Evolutionary conservation across 441 rosid genomes (phyloP).

Genomic region (Pelargonium myrrhifolium): DNA sequence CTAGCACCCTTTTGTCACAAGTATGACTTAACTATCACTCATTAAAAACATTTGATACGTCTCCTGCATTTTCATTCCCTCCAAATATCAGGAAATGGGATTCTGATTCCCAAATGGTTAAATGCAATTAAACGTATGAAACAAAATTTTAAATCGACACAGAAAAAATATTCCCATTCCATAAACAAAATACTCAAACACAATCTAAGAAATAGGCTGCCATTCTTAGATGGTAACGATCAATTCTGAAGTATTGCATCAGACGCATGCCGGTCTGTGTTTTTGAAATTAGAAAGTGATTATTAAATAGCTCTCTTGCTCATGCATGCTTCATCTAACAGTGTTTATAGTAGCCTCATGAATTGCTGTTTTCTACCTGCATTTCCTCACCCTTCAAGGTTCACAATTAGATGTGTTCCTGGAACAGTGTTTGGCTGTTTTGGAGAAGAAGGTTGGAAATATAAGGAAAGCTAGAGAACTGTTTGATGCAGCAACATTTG

Average conservation of each 20-base stretch:
- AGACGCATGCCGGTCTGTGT: not conserved
- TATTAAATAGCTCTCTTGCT: not conserved
- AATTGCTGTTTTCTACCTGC: not conserved
- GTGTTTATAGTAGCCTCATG: not conserved
- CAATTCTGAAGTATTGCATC: not conserved
- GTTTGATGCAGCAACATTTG: conserved; percentile 93
- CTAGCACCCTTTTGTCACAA: not conserved
- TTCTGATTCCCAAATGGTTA: too few relatives aligned
- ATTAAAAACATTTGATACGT: not conserved
- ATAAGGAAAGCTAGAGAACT: conserved; percentile 76
- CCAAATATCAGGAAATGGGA: too few relatives aligned
- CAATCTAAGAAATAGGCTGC: not conserved
- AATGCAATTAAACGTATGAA: too few relatives aligned
- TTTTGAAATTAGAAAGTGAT: not conserved
- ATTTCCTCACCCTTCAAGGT: not conserved
- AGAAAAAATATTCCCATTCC: too few relatives aligned
- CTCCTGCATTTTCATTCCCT: not conserved
- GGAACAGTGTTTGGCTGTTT: conserved; percentile 92
- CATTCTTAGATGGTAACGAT: not conserved
- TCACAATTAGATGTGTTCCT: conserved; percentile 20
- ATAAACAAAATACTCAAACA: too few relatives aligned
- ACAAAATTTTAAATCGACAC: too few relatives aligned
- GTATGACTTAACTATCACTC: not conserved
- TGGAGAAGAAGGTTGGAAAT: conserved; percentile 80
- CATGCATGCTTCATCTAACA: not conserved